Evolutionary conservation across 208 protist species (phyloP), one percentile per base, ranked within the genome.

Genomic region (Angomonas ambiguus): DNA sequence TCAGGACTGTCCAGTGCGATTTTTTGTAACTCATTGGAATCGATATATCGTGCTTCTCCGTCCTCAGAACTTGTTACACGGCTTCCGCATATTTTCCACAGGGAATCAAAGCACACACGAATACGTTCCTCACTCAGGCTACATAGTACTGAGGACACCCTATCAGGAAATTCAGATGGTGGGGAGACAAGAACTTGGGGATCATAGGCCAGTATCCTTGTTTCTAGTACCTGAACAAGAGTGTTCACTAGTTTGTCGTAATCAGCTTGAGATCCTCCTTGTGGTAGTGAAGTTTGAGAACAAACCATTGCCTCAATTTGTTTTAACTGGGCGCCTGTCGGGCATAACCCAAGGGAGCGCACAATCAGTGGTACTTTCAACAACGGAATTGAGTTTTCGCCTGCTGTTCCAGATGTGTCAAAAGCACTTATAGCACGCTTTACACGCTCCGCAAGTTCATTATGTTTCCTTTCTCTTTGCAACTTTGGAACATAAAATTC

Each of bases 141-240:
- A 25, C 74, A 61, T 10, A 88, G 11, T 34, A 85, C 65, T 1
- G 69, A 71, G 34, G 59, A 61, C n/a, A 79, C 51, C 32, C 72
- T 75, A 34, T 16, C 25, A 3, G 65, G 64, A 20, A 65, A 75
- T 2, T n/a, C 20, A 18, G 63, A 32, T 24, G 67, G 32, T 28
- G 56, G 59, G n/a, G 33, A n/a, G 2, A 20, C 22, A 1, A 80
- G 61, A 13, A 72, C 62, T 34, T 63, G 56, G 20, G 72, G 72
- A 48, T 82, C 70, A 59, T 78, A 82, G 0, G 67, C 59, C n/a
- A 82, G 57, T 13, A 79, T 27, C 35, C 76, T 65, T 2, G 70
- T 74, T 24, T 68, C 34, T 11, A 81, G 41, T 22, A 80, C 20
- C 20, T 75, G 60, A 42, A 79, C 24, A 22, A 67, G 4, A 0